Evolutionary conservation across 75 land plant genomes (phyloP).

Genomic region (Azolla pinnata): DNA sequence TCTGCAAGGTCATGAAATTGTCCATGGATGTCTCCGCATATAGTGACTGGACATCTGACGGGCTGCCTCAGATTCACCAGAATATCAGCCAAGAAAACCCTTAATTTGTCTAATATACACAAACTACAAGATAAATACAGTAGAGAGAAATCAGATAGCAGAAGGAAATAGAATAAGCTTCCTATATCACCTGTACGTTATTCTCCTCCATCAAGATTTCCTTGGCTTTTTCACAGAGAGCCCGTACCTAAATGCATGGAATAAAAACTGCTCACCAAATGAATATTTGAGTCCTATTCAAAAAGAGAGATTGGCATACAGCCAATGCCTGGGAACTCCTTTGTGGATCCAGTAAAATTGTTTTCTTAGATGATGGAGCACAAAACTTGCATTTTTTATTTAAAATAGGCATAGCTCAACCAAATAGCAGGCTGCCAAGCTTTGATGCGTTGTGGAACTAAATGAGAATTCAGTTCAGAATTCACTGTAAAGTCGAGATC

Average conservation of each 20-base stretch:
- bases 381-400: too few species aligned
- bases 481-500: too few species aligned
- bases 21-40: slow-evolving; percentile 95
- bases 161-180: neutral
- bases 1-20: slow-evolving; percentile 98
- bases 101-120: neutral
- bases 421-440: too few species aligned
- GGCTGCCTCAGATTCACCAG: slow-evolving; percentile 43
- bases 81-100: neutral
- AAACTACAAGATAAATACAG: neutral
- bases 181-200: slow-evolving; percentile 65
- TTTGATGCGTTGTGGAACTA: too few species aligned
- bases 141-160: neutral
- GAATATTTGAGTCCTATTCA: too few species aligned
- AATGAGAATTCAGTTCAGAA: too few species aligned
- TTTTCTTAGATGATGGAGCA: too few species aligned
- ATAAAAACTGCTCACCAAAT: slow-evolving; percentile 8
- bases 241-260: slow-evolving; percentile 37
- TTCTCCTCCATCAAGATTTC: slow-evolving; percentile 87
- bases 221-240: slow-evolving; percentile 77
- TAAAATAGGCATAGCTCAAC: too few species aligned
- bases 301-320: too few species aligned
- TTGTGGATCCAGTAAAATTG: too few species aligned
- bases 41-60: slow-evolving; percentile 90
- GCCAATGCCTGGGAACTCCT: too few species aligned